Evolutionary conservation across 306 rosid species (phyloP), one percentile per base, ranked within the genome.

Genomic region (Spatholobus suberectus): DNA sequence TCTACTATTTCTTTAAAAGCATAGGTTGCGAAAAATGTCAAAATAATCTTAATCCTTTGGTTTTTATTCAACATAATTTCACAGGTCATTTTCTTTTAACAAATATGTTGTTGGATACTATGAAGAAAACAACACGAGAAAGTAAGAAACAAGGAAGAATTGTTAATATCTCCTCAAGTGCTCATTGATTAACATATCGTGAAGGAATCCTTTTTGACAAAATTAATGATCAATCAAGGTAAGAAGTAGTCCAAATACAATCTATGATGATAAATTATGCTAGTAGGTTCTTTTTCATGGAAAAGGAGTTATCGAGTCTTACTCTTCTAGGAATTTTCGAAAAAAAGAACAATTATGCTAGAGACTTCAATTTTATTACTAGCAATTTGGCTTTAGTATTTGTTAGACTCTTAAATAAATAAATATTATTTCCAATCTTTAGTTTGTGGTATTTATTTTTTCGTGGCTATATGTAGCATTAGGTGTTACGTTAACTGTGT

Each of bases 21-120:
- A 7, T 38, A 7, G 10, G 43, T 1, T 7, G 8, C 5, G 43
- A 12, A n/a, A 44, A 44, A 44, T 44, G 51, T 44, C 1, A 58
- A 6, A 63, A 15, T 6, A 29, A 6, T 62, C 41, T 63, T 3
- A 62, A 29, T 62, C 1, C 13, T 29, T 15, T 29, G 5, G 0
- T 29, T 62, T 14, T 62, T 62, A 15, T 29, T 3, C 0, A 14
- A 29, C 13, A 32, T 40, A 11, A 38, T 38, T 68, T 1, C 6
- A 40, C 74, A 69, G 74, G 74, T 12, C 74, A 69, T 21, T 69
- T 69, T 69, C 74, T 69, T 6, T 43, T 69, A 41, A 69, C 74
- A 41, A 11, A 69, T 41, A 1, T 40, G 5, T 21, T 69, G 35
- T 69, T 69, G 74, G 74, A 69, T 11, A 41, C 27, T 40, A 69